phyloP scores from a whole-genome alignment of 169 alveolate genomes.

The Plasmodium gaboni region DNA sequence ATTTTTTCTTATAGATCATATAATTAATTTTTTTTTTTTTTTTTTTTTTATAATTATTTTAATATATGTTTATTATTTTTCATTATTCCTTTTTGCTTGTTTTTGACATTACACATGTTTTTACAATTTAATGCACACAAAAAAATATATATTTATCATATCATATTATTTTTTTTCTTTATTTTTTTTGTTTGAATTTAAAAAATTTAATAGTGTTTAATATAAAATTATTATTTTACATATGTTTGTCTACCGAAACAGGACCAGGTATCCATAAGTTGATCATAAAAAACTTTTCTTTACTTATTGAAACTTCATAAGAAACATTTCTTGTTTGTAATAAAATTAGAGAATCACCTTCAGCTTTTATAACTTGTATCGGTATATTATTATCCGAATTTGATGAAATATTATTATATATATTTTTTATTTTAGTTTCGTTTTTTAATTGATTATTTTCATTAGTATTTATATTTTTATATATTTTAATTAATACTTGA shows the following conservation, averaged over 20 bases:
- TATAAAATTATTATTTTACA: constrained; percentile 10
- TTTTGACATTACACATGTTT: neutral
- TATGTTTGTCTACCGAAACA: constrained; percentile 36
- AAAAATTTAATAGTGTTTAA: neutral
- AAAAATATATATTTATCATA: too few relatives aligned
- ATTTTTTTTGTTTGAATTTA: neutral
- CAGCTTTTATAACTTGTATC: constrained; percentile 49
- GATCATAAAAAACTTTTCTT: constrained; percentile 55
- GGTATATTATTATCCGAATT: neutral
- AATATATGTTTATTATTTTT: neutral
- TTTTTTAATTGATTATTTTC: neutral
- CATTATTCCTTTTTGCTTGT: neutral
- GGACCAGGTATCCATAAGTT: constrained; percentile 64
- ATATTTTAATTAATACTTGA: constrained; percentile 48
- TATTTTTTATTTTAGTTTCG: neutral
- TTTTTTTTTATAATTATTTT: neutral
- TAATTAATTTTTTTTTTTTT: neutral
- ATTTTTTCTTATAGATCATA: neutral
- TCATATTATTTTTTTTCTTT: neutral
- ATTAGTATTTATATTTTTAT: constrained; percentile 20
- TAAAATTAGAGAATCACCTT: constrained; percentile 72
- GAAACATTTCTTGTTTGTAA: constrained; percentile 76
- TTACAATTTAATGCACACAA: neutral
- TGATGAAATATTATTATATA: neutral
- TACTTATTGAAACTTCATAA: constrained; percentile 56